Conservation (phyloP, 108 stramenopile genomes). For the Nannochloropsis gaditana region DNA sequence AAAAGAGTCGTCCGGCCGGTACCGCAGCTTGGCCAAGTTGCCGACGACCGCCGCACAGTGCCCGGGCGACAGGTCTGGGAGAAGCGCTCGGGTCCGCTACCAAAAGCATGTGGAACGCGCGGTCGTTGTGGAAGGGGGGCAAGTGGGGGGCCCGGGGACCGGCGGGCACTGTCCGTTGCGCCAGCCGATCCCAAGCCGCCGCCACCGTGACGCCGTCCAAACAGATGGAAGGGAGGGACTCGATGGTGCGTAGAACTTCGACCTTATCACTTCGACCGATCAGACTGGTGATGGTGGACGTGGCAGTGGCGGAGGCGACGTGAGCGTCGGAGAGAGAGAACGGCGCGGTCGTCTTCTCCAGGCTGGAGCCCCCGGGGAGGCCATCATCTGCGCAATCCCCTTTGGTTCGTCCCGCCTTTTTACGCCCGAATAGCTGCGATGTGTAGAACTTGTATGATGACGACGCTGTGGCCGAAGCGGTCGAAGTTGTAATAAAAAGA, state of each 20-base stretch:
- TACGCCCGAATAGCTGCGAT: too few species aligned
- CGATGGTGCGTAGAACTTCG: neutral
- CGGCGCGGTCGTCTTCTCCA: neutral
- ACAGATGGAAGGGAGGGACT: neutral
- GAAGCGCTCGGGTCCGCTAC: neutral
- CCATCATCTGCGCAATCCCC: too few species aligned
- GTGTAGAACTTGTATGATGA: too few species aligned
- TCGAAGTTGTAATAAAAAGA: too few species aligned
- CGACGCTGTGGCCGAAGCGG: too few species aligned
- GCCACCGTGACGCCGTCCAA: neutral
- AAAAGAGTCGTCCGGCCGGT: conserved; percentile 10
- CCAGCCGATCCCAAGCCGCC: neutral
- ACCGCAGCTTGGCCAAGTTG: neutral
- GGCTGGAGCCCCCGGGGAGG: neutral
- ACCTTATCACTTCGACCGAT: neutral
- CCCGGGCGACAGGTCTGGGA: neutral
- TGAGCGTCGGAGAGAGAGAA: neutral
- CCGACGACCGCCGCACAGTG: neutral
- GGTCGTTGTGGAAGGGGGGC: neutral
- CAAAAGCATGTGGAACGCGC: neutral
- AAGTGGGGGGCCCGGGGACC: neutral
- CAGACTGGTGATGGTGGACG: conserved; percentile 2
- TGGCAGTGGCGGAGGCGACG: neutral
- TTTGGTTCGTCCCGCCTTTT: too few species aligned
- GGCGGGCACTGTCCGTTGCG: neutral